phyloP scores from a whole-genome alignment of 371 early-diverging fungal genomes.

The Mortierella sp. region DNA sequence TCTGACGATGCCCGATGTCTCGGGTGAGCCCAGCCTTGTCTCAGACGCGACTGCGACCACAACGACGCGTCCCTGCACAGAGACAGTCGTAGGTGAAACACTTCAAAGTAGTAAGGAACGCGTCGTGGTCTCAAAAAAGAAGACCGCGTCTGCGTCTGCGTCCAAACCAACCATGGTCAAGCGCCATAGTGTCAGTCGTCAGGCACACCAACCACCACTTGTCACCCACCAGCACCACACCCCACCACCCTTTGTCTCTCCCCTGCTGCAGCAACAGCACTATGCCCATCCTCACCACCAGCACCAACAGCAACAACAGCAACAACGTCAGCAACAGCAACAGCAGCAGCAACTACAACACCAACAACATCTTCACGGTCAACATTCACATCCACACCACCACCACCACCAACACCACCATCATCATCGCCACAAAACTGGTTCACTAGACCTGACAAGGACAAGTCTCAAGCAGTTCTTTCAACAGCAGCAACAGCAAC shows the following conservation, averaged over 20 bases:
- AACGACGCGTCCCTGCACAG: not conserved
- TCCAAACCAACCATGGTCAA: conserved; percentile 13
- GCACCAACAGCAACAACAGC: conserved; percentile 2
- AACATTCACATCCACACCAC: not conserved
- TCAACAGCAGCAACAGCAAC: conserved; percentile 26
- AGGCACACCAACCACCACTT: conserved; percentile 48
- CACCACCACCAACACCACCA: conserved; percentile 5
- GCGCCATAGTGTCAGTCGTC: conserved; percentile 52
- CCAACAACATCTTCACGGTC: not conserved
- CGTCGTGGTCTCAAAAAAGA: conserved; percentile 5
- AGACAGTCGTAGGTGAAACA: not conserved
- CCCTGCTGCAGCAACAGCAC: conserved; percentile 33
- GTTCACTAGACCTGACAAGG: conserved; percentile 24
- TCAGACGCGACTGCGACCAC: not conserved
- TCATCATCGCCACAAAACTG: conserved; percentile 34
- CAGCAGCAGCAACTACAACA: conserved; percentile 4
- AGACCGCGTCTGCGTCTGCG: not conserved
- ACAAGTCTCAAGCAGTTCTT: conserved; percentile 12
- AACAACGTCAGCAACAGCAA: not conserved
- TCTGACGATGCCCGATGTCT: not conserved
- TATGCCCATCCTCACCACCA: conserved; percentile 19
- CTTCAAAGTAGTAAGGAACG: too few species aligned
- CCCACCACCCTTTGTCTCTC: conserved; percentile 47
- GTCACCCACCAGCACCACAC: conserved; percentile 55
- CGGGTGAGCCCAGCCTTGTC: not conserved